Base-by-base conservation (phyloP, 2,329 filamentous ascomycete species). In the Lecanicillium sp. region DNA sequence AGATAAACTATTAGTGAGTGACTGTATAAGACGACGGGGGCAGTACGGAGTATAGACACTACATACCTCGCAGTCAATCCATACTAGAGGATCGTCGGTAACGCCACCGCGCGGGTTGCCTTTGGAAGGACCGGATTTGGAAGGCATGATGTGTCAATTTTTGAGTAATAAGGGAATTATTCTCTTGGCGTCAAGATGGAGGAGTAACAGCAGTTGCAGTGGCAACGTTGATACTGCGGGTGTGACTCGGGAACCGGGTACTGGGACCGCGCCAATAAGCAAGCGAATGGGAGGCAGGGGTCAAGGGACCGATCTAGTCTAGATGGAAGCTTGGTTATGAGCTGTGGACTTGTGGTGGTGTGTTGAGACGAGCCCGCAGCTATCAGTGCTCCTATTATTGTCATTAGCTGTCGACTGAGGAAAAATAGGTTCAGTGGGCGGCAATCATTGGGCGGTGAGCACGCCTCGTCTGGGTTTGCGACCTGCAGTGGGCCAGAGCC, bases 1-100 rank as follows among this genome's bases (percentile, higher is more conserved):
- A 56, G 15, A 39, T 24, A 17, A 32, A 40, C 20, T 43, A 36
- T 51, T 51, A 41, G 46, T 14, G 38, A 14, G 12, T 27, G 32
- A 11, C 8, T 35, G 32, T 11, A 6, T 15, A 15, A n/a, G 29
- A 7, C 35, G 30, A 15, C 3, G 36, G 24, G 4, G 26, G 35
- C 17, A 2, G 29, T 10, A 29, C 19, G 40, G 12, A 30, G 8
- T 30, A 30, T 35, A 11, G 32, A 35, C 14, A 35, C 20, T 14
- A 45, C 62, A 55, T 57, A 76, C 74, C 68, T 79, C 75, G 55
- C 74, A 78, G 68, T 95, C 89, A 54, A 95, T 90, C 88, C 89
- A 94, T 53, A 94, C 86, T 30, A 94, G 68, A 8, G 86, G 84
- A 55, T 83, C 81, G 49, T 67, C 64, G 36, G 55, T 62, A 19